Evolutionary conservation across 169 alveolate genomes (phyloP), one percentile per base, ranked within the genome.

Genomic region (Neospora caninum): DNA sequence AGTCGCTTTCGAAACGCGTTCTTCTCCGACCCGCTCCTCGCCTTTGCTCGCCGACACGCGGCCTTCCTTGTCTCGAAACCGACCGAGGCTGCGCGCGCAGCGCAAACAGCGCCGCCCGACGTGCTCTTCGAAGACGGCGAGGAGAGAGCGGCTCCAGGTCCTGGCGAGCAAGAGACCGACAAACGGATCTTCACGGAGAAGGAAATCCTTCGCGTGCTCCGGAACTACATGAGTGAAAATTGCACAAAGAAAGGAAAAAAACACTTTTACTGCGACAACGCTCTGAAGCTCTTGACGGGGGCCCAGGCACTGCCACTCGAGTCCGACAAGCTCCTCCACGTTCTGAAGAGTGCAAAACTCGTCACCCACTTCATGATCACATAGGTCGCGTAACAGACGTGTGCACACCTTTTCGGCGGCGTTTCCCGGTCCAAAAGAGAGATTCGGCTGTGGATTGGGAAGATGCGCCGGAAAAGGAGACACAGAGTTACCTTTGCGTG

Each of bases 321-420:
- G 34, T 29, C 67, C 2, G 69, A 29, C 69, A 42, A 41, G 38
- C 67, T 38, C 41, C 53, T 42, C 67, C 64, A 82, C 34, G 67
- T 9, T 42, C 34, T 41, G 39, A 38, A 82, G 89, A 41, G 41
- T 13, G 43, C 38, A 6, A 82, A 38, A 82, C 89, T 41, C 67
- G 31, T 82, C 67, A 82, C 67, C 20, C 89, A 82, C 45, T 78
- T 78, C 86, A 78, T 78, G 86, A 78, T 78, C 42, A 16, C 86
- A 10, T 82, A 82, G 41, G 25, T 10, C n/a, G n/a, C n/a, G n/a
- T n/a, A 80, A 34, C 7, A 7, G 53, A 31, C 6, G 88, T 2
- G 13, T 1, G 25, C 22, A 49, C 22, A 49, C 13, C 58, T 13
- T 49, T 13, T 13, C 4, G 58, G 4, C 58, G 58, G 58, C 58